Percentiles rank a stretch among this genome's conserved stretches.
Conservation (phyloP, 2,329 filamentous ascomycete species). For the Aspergillus tanneri region DNA sequence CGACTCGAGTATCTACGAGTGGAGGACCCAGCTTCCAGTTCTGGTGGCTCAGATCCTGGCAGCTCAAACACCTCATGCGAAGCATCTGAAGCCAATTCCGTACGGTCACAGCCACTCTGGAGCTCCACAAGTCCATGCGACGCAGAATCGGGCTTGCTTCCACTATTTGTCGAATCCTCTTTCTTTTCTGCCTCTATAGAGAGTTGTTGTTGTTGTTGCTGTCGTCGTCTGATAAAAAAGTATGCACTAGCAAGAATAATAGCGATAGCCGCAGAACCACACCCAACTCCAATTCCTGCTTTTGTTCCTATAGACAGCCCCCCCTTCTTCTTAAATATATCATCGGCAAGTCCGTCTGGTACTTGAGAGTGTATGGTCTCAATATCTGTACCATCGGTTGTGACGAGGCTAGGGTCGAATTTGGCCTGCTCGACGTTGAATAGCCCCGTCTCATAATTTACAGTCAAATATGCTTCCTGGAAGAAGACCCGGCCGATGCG, state of each 20-base stretch:
- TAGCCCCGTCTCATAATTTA: neutral
- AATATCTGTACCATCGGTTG: neutral
- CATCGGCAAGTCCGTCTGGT: neutral
- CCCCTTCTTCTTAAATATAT: neutral
- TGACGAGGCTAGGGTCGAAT: neutral
- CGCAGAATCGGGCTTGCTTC: neutral
- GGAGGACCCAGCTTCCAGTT: neutral
- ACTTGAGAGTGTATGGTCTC: neutral
- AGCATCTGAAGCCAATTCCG: neutral
- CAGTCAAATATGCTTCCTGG: conserved; percentile 1
- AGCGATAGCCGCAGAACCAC: neutral
- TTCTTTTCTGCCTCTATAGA: neutral
- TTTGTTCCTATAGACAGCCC: neutral
- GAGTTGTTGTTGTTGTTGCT: too few species aligned
- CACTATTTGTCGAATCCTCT: neutral
- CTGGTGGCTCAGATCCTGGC: neutral
- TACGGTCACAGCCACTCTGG: neutral
- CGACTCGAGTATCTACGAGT: neutral
- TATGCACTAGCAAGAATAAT: too few species aligned
- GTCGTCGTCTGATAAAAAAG: too few species aligned
- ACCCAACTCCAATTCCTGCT: neutral
- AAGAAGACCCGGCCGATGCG: conserved; percentile 4
- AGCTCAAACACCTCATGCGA: neutral
- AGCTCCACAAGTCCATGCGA: neutral
- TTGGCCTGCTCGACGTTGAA: neutral